Evolutionary conservation across 768 basidiomycete species (phyloP), one percentile per base, ranked within the genome.

Genomic region (Phylloporus sp.): DNA sequence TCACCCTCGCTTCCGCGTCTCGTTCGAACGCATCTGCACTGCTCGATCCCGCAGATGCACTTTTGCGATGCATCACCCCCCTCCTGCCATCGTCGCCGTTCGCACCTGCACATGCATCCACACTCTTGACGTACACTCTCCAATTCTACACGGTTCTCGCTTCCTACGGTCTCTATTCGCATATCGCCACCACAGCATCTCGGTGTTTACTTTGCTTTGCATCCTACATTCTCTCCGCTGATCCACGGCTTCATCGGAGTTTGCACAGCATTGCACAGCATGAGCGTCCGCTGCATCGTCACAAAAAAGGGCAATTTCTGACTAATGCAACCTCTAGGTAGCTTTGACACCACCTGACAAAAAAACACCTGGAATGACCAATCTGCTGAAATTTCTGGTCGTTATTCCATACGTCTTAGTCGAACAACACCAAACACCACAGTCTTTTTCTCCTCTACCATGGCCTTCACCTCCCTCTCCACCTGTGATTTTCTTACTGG

Each of bases 401-500:
- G n/a, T n/a, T n/a, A n/a, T n/a, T n/a, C n/a, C n/a, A n/a, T n/a
- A n/a, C n/a, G n/a, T n/a, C n/a, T n/a, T n/a, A n/a, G n/a, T n/a
- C n/a, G n/a, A n/a, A n/a, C n/a, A n/a, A 87, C 61, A 70, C 80
- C 2, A 84, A 82, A 57, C 78, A 84, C 9, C 73, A 89, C 26
- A 59, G 72, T 18, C 73, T 88, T 35, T 73, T 90, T 22, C 79
- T 81, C 42, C 62, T 77, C 24, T 85, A 84, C 11, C 77, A 80
- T 56, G 67, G 82, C 86, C 1, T 72, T 85, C 26, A 77, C 84
- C 7, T 80, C 83, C 2, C 80, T 88, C 50, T 77, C 83, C 18
- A 86, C 88, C 1, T 92, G 86, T 66, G 86, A 87, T 3, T 75
- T 85, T 2, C n/a, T n/a, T n/a, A n/a, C n/a, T n/a, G n/a, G n/a